Evolutionary conservation across 129 eudicot genomes (phyloP), one percentile per base, ranked within the genome.

Genomic region (Flaveria sonorensis): DNA sequence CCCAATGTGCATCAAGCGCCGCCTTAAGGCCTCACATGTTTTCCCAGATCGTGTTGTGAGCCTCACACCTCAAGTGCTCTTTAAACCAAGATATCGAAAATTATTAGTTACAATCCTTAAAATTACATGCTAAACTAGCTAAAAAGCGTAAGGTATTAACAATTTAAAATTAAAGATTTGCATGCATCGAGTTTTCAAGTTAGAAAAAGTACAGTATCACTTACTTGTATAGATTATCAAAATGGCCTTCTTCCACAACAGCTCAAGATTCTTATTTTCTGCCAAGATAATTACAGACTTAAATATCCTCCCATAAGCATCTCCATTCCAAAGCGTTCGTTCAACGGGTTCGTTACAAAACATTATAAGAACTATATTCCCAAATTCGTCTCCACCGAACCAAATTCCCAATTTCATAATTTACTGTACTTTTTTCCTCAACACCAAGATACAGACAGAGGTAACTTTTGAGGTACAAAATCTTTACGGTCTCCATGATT

Each of bases 361-460:
- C 95, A 93, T 88, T 45, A 93, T 73, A 39, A 93, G 85, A 75
- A 93, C 96, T 24, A 93, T 84, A 81, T 93, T 90, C 79, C 98
- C 97, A 45, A 90, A 85, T 85, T 80, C 90, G 90, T 86, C 98
- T 87, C 98, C 97, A 93, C 55, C 83, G 36, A 11, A 93, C 90
- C 85, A 93, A 81, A 81, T 93, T 88, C 75, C 89, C 98, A 46
- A 93, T 90, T 80, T 93, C 98, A 78, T 90, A 88, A 85, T 90
- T 93, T 80, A 93, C 97, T 0, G 87, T 87, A 61, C 90, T 93
- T 6, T 85, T 91, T 83, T 93, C 97, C 79, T 88, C 98, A 13
- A 93, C 97, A 55, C 98, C 98, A 71, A 93, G 96, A 87, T 88
- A 96, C n/a, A n/a, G 70, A 89, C 86, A 72, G 93, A 87, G 97